Base-by-base conservation (phyloP, 164 flowering plant genomes). In the Cinnamomum chago region DNA sequence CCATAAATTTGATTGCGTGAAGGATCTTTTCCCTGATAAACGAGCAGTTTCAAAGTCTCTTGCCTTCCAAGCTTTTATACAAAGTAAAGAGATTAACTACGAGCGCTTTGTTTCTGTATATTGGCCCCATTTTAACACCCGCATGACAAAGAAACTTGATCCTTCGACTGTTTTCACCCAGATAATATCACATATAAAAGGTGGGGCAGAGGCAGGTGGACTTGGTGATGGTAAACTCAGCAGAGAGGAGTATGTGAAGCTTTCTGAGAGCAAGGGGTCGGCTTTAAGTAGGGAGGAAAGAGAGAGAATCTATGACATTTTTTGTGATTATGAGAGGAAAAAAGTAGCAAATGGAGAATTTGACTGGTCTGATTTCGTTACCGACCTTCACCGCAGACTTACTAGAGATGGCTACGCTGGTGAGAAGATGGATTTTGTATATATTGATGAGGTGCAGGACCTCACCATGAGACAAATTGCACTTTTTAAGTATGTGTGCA, bases 391-490 rank as follows among this genome's bases (percentile, higher is more conserved):
- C 74, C 64, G 24, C 18, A 87, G 94, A 27, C 81, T 92, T 4
- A 70, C 70, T 50, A 13, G 72, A 62, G 83, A 76, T 70, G 75
- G 62, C 2, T 86, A 81, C 62, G 68, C 25, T 22, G 93, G 92
- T 25, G 85, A 83, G 20, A 60, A 62, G 27, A 77, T 92, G 79
- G 91, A 92, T 76, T 92, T 86, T 79, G 90, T 91, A 0, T 92
- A 90, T 77, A 83, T 92, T 66, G 97, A 92, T 80, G 97, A 92
- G 76, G 97, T 90, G 30, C 95, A 92, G 70, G 97, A 92, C 82
- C 87, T 92, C 1, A 90, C 92, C 0, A 88, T 90, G 92, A 84
- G 89, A 35, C 97, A 92, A 65, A 84, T 92, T 74, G 81, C 89
- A 51, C 87, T 92, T 40, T 88, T 92, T 76, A 89, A 87, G 69